Percentiles rank a stretch among this genome's conserved stretches.
Evolutionary conservation across 495 filamentous ascomycete species (phyloP).

Genomic region (Achaetomiella virescens): DNA sequence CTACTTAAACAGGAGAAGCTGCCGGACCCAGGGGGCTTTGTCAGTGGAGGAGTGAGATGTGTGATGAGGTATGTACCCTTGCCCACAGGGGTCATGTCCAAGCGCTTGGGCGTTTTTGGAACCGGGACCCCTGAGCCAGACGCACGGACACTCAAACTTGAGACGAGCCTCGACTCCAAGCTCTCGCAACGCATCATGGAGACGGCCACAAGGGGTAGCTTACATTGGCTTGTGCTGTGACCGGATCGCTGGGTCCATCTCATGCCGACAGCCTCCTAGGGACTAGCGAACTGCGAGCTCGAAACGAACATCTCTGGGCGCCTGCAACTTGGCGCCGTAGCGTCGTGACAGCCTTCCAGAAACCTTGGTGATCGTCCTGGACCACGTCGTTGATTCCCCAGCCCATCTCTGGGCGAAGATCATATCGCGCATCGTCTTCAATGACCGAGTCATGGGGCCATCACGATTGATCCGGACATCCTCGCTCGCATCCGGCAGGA

Average conservation of each 20-base stretch:
- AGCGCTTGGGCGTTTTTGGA: constrained; percentile 29
- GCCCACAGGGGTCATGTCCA: constrained; percentile 22
- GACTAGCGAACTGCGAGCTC: constrained; percentile 22
- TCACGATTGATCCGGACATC: constrained; percentile 22
- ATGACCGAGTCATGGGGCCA: constrained; percentile 13
- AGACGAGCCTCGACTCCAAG: constrained; percentile 42
- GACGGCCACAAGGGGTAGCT: constrained; percentile 26
- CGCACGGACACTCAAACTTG: constrained; percentile 33
- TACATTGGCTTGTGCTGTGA: constrained; percentile 38
- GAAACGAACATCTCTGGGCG: constrained; percentile 20
- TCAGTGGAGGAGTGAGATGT: constrained; percentile 14
- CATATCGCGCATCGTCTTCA: constrained; percentile 9
- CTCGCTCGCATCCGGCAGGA: constrained; percentile 18
- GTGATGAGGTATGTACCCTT: constrained; percentile 13
- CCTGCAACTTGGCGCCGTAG: not conserved
- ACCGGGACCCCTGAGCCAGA: constrained; percentile 24
- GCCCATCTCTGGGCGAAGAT: constrained; percentile 17
- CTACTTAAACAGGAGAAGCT: constrained; percentile 25
- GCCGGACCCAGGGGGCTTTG: constrained; percentile 25
- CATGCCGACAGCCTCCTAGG: constrained; percentile 39
- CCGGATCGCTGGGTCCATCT: constrained; percentile 44
- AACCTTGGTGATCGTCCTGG: constrained; percentile 21
- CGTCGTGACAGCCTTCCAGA: constrained; percentile 29
- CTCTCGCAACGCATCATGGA: constrained; percentile 28
- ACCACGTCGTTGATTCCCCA: not conserved